These are phyloP conservation scores for Ophiostoma triangulosporum DNA, from an alignment of 2,329 filamentous ascomycete genomes.

Conservation along the genomic window DNA sequence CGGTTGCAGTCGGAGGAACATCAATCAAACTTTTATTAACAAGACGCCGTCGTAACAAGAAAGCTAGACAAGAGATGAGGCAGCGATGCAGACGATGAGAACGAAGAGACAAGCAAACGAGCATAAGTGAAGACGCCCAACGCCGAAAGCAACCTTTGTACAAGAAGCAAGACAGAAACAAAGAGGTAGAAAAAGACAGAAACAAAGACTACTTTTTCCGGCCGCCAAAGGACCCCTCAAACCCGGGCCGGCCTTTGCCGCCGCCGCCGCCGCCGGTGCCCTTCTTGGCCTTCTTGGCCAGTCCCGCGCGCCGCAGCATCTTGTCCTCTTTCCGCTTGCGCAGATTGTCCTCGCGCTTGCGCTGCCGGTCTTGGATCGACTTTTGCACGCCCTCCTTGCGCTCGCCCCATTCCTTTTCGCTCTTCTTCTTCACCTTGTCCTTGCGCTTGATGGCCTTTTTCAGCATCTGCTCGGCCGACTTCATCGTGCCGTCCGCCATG, in stretches of 20 bases:
- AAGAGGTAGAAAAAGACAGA: neutral
- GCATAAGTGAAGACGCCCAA: neutral
- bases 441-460: conserved; percentile 95
- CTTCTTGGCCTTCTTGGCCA: conserved; percentile 33
- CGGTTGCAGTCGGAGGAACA: neutral
- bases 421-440: conserved; percentile 80
- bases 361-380: conserved; percentile 64
- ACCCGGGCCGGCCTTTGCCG: conserved; percentile 44
- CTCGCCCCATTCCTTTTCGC: conserved; percentile 75
- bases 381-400: conserved; percentile 59
- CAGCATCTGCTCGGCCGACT: conserved; percentile 48
- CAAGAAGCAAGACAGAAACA: neutral
- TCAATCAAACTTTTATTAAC: neutral
- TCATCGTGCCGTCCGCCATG: conserved; percentile 1
- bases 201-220: conserved; percentile 28
- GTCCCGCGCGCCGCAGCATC: conserved; percentile 37
- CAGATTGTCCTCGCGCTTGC: conserved; percentile 71
- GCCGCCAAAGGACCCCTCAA: conserved; percentile 55
- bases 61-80: neutral
- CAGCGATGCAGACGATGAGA: too few relatives aligned
- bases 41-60: neutral
- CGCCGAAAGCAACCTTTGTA: neutral
- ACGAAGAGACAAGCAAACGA: neutral
- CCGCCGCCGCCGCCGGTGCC: conserved; percentile 30
- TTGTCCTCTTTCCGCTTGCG: conserved; percentile 64